phyloP scores from a whole-genome alignment of 2,329 filamentous ascomycete species.

The Colletotrichum salicis region DNA sequence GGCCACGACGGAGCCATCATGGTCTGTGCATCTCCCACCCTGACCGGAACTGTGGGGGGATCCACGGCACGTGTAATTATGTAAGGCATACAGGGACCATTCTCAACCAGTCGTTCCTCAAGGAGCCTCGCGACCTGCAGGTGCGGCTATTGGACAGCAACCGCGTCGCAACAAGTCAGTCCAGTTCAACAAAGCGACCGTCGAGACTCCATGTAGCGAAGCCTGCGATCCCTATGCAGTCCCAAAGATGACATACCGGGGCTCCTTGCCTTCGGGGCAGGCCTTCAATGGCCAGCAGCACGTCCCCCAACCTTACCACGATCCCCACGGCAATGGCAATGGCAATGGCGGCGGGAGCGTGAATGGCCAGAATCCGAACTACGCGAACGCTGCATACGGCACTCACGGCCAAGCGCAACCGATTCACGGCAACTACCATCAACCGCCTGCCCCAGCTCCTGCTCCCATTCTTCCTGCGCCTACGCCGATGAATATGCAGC shows the following conservation, averaged over 20 bases:
- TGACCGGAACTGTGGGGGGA: neutral
- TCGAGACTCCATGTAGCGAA: constrained; percentile 27
- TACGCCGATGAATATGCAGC: constrained; percentile 38
- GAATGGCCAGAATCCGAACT: constrained; percentile 35
- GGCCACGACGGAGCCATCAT: neutral
- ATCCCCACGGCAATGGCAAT: constrained; percentile 30
- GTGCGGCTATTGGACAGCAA: constrained; percentile 34
- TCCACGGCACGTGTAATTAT: constrained; percentile 30
- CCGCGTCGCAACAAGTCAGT: constrained; percentile 28
- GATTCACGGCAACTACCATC: constrained; percentile 42
- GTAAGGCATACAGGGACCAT: constrained; percentile 17
- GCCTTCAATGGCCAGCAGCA: constrained; percentile 51
- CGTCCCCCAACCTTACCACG: constrained; percentile 25
- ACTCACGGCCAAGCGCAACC: constrained; percentile 41
- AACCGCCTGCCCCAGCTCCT: constrained; percentile 41
- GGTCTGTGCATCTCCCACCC: constrained; percentile 3
- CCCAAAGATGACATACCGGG: constrained; percentile 49
- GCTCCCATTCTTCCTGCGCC: constrained; percentile 40
- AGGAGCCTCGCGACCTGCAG: constrained; percentile 31
- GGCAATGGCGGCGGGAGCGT: constrained; percentile 36
- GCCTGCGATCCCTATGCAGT: constrained; percentile 36
- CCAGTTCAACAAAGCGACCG: constrained; percentile 26
- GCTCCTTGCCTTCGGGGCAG: constrained; percentile 53
- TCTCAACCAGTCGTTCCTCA: constrained; percentile 15
- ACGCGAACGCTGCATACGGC: constrained; percentile 33